Base-by-base conservation (phyloP, 1,284 basidiomycete genomes). In the Leucocoprinus gongylophorus region DNA sequence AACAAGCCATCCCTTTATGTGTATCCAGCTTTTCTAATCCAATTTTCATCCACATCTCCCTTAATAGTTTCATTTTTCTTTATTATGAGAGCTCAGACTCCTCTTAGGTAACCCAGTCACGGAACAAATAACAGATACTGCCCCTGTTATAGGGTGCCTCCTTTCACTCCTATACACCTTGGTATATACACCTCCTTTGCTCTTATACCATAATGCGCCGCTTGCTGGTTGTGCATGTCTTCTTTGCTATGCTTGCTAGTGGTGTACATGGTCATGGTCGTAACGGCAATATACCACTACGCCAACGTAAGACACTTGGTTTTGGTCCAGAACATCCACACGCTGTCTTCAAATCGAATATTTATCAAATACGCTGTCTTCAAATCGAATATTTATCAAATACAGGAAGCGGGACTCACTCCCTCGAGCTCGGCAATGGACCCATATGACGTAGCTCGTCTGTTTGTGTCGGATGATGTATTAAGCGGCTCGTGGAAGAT, bases 301-400 rank as follows among this genome's bases (percentile, higher is more conserved):
- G 65, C 41, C 71, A 73, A 57, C 79, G 90, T 61, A 91, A 92
- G 82, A 79, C 88, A 0, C 76, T 92, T 45, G 80, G 82, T 10
- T 93, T 91, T 63, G 90, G 90, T 15, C 87, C 89, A 13, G 68
- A 75, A 17, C 84, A 83, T 58, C 78, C 83, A 9, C 85, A 91
- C 63, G 81, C 87, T 5, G 75, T 77, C 33, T 91, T 85, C 69
- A 68, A 75, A 53, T 69, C 80, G n/a, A 71, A 67, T 56, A n/a
- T n/a, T n/a, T n/a, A n/a, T n/a, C n/a, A n/a, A n/a, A 9, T 85
- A 91, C 63, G 81, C 87, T 5, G 75, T 77, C 33, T 91, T 85
- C 69, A 68, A 75, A 53, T 69, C 80, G n/a, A 71, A 67, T 56
- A 76, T 74, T 9, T 70, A 73, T 56, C 67, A 73, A 58, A 67